Conservation (phyloP, 306 rosid genomes). For the Begonia loranthoides region DNA sequence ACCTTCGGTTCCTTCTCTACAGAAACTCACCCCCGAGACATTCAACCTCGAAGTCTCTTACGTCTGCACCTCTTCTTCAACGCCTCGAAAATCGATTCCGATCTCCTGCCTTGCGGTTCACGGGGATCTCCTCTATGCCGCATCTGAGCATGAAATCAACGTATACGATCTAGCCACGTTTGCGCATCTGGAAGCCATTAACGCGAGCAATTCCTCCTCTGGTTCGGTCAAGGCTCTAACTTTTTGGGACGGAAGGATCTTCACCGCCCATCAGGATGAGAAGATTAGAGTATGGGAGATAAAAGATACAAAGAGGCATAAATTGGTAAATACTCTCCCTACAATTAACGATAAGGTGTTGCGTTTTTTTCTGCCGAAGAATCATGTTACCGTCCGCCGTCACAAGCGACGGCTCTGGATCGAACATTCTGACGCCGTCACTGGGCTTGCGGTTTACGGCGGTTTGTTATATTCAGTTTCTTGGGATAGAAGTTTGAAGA, state of each 20-base stretch:
- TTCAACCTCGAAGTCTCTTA: slow-evolving; percentile 27
- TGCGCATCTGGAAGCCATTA: slow-evolving; percentile 28
- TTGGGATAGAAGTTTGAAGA: slow-evolving; percentile 51
- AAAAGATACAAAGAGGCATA: slow-evolving; percentile 23
- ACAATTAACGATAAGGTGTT: slow-evolving; percentile 32
- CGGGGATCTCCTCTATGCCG: slow-evolving; percentile 46
- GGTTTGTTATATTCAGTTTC: slow-evolving; percentile 38
- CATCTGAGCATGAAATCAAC: slow-evolving; percentile 34
- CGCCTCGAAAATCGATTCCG: slow-evolving; percentile 24
- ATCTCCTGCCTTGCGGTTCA: slow-evolving; percentile 50
- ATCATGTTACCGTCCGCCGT: slow-evolving; percentile 33
- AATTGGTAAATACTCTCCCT: slow-evolving; percentile 36
- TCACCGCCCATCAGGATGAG: slow-evolving; percentile 62
- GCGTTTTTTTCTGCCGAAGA: slow-evolving; percentile 28
- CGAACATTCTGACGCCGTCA: slow-evolving; percentile 46
- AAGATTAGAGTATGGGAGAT: slow-evolving; percentile 48
- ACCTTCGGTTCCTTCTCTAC: slow-evolving; percentile 77
- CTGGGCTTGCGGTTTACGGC: slow-evolving; percentile 23
- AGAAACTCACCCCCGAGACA: slow-evolving; percentile 31
- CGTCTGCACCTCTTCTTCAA: slow-evolving; percentile 25
- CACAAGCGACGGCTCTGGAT: slow-evolving; percentile 42
- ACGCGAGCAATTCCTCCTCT: slow-evolving; percentile 17
- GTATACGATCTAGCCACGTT: slow-evolving; percentile 30
- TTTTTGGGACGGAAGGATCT: slow-evolving; percentile 20
- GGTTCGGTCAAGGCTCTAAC: slow-evolving; percentile 52